phyloP scores from a whole-genome alignment of 2,329 filamentous ascomycete species.

The Colletotrichum musicola region DNA sequence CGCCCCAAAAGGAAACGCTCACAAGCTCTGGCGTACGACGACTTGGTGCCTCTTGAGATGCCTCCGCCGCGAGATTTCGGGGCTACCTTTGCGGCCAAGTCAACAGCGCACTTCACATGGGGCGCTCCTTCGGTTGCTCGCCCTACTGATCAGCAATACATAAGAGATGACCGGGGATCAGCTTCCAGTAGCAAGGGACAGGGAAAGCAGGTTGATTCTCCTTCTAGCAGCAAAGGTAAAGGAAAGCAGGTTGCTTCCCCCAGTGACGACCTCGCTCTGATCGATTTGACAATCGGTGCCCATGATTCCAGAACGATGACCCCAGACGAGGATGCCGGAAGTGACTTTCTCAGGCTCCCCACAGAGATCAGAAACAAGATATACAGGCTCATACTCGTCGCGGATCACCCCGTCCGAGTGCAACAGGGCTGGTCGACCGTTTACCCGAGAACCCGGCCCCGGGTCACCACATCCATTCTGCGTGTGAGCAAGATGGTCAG shows the following conservation, averaged over 20 bases:
- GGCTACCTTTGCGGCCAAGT: slow-evolving; percentile 26
- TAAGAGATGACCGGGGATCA: not conserved
- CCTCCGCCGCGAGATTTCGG: slow-evolving; percentile 22
- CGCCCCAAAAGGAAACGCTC: slow-evolving; percentile 1
- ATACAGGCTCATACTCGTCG: slow-evolving; percentile 49
- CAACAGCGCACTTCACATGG: slow-evolving; percentile 30
- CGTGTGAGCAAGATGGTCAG: slow-evolving; percentile 49
- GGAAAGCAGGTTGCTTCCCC: not conserved
- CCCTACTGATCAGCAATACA: not conserved
- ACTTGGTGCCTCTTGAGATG: slow-evolving; percentile 9
- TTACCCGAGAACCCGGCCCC: slow-evolving; percentile 42
- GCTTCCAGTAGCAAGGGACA: not conserved
- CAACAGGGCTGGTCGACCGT: slow-evolving; percentile 50
- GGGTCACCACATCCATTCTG: slow-evolving; percentile 51
- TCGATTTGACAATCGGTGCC: not conserved
- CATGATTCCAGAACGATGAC: not conserved
- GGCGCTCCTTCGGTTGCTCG: not conserved
- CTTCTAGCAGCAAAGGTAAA: not conserved
- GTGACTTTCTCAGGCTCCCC: slow-evolving; percentile 41
- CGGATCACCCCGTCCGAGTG: slow-evolving; percentile 48
- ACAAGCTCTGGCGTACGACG: not conserved
- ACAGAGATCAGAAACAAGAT: slow-evolving; percentile 48
- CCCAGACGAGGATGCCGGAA: not conserved
- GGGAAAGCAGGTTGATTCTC: not conserved
- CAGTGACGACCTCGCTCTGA: not conserved